phyloP scores from a whole-genome alignment of 257 asterid genomes.

The Primulina tabacum region DNA sequence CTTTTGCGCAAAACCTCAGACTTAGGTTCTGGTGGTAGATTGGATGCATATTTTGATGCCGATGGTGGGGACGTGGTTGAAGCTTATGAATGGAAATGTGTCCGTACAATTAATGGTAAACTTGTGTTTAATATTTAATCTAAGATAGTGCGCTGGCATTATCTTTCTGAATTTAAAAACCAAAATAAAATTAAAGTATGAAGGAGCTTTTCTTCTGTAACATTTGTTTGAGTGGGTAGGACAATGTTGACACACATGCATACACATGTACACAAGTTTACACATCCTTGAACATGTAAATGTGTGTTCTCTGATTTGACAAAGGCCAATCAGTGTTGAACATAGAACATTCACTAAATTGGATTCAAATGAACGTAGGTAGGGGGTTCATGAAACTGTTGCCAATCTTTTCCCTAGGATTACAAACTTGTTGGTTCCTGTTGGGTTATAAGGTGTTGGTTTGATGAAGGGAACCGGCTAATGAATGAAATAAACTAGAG shows the following conservation, averaged over 20 bases:
- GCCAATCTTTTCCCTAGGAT: no score
- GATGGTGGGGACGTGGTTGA: slow-evolving; percentile 79
- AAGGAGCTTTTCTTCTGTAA: neutral
- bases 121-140: slow-evolving; percentile 10
- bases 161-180: slow-evolving; percentile 12
- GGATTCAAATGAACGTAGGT: neutral
- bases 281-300: neutral
- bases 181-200: neutral
- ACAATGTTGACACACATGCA: neutral
- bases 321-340: neutral
- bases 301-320: neutral
- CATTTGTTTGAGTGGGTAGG: neutral
- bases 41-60: slow-evolving; percentile 57
- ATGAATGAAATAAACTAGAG: no score
- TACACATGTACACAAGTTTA: no score
- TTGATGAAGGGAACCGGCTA: neutral
- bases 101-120: slow-evolving; percentile 83
- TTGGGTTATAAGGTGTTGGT: neutral
- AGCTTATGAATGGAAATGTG: slow-evolving; percentile 92
- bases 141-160: neutral
- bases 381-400: no score
- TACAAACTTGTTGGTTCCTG: no score
- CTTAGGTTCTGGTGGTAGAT: slow-evolving; percentile 37
- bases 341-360: no score
- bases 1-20: slow-evolving; percentile 77